phyloP scores from a whole-genome alignment of 176 grass and related monocot species.

The Elaeis guineensis region DNA sequence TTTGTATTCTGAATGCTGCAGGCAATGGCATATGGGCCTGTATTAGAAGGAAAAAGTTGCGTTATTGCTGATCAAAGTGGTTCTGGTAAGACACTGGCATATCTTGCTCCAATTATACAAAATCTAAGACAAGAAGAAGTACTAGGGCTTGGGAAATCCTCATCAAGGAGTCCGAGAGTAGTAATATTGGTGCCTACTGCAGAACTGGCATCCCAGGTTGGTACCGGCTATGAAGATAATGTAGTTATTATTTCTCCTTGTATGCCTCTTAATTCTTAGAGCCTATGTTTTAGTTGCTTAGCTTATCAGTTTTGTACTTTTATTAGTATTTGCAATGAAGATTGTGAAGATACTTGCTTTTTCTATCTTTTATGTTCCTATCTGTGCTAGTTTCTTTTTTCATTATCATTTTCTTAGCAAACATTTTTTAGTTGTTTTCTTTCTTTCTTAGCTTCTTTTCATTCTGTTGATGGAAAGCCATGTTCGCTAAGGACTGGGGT shows the following conservation, averaged over 20 bases:
- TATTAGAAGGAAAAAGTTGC: slow-evolving; percentile 80
- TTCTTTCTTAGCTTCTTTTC: too few relatives aligned
- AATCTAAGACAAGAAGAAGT: slow-evolving; percentile 67
- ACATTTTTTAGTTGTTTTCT: too few relatives aligned
- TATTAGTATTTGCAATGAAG: too few relatives aligned
- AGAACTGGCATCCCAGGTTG: slow-evolving; percentile 83
- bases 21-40: slow-evolving; percentile 65
- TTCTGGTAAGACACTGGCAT: slow-evolving; percentile 86
- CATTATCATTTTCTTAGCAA: too few relatives aligned
- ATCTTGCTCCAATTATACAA: slow-evolving; percentile 73
- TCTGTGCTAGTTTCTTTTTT: too few relatives aligned
- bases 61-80: slow-evolving; percentile 95
- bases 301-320: too few relatives aligned
- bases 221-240: slow-evolving; percentile 1
- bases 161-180: slow-evolving; percentile 59
- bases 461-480: too few relatives aligned
- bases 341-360: too few relatives aligned
- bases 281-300: too few relatives aligned
- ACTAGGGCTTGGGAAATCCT: slow-evolving; percentile 42
- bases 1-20: slow-evolving; percentile 10
- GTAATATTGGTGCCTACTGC: slow-evolving; percentile 77
- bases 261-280: too few relatives aligned
- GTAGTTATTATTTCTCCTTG: not conserved
- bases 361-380: too few relatives aligned
- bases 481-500: too few relatives aligned